phyloP scores from a whole-genome alignment of 768 basidiomycete species.

The Lactarius sp. region DNA sequence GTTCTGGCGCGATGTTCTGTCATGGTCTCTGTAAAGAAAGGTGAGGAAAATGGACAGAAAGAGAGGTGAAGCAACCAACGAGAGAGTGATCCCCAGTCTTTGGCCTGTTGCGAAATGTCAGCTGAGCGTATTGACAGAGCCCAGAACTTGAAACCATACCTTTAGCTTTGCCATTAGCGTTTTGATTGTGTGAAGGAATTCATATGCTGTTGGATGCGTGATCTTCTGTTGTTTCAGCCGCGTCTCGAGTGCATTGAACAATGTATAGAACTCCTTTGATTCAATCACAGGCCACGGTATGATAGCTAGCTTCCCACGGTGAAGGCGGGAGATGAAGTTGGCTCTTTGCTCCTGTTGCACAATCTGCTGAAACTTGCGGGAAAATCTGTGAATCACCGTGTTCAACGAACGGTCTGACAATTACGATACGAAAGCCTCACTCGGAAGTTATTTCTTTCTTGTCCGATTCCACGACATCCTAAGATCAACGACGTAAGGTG shows the following conservation, averaged over 20 bases:
- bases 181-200: constrained; percentile 54
- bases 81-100: constrained; percentile 61
- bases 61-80: constrained; percentile 38
- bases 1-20: constrained; percentile 40
- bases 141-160: constrained; percentile 36
- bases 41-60: not conserved
- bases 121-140: not conserved
- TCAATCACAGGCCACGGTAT: constrained; percentile 68
- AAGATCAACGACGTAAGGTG: not conserved
- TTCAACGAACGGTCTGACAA: not conserved
- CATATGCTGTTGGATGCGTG: constrained; percentile 47
- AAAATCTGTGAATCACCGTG: constrained; percentile 39
- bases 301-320: constrained; percentile 50
- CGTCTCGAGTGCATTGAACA: constrained; percentile 47
- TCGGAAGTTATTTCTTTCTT: constrained; percentile 53
- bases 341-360: constrained; percentile 55
- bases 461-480: constrained; percentile 64
- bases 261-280: constrained; percentile 52
- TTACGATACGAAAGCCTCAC: constrained; percentile 33
- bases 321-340: constrained; percentile 59
- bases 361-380: constrained; percentile 55
- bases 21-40: constrained; percentile 40
- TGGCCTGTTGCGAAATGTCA: constrained; percentile 38
- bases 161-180: constrained; percentile 65
- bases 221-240: constrained; percentile 44